A percentile compares a stretch with the other conserved stretches of the same genome.
Conservation (phyloP, 495 filamentous ascomycete genomes). For the Tuber calosporum region DNA sequence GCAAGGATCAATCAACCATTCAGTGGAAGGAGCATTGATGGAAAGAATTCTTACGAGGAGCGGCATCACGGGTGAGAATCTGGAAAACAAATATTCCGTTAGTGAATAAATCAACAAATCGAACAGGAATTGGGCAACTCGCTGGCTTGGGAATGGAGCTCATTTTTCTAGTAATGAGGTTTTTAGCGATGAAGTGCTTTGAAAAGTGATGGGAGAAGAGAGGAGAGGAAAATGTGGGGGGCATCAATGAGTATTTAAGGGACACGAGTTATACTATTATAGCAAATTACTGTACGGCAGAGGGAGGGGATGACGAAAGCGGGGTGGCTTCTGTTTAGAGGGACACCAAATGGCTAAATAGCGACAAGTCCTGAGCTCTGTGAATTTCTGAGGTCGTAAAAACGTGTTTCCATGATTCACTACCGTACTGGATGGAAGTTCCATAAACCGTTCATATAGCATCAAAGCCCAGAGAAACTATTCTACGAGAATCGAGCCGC, state of each 20-base stretch:
- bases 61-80: slow-evolving; percentile 35
- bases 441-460: background rate
- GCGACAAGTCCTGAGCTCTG: background rate
- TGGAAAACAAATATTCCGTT: slow-evolving; percentile 13
- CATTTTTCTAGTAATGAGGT: slow-evolving; percentile 26
- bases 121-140: slow-evolving; percentile 8
- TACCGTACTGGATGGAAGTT: background rate
- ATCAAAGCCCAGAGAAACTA: background rate
- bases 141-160: slow-evolving; percentile 31
- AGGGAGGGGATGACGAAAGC: background rate
- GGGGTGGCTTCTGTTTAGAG: background rate
- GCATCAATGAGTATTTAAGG: slow-evolving; percentile 11
- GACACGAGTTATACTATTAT: background rate
- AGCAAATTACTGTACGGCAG: background rate
- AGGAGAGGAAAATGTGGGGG: slow-evolving; percentile 14
- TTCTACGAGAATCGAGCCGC: background rate
- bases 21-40: slow-evolving; percentile 4
- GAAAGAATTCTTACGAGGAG: slow-evolving; percentile 33
- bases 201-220: slow-evolving; percentile 8
- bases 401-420: background rate
- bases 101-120: background rate
- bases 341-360: background rate
- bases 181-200: background rate
- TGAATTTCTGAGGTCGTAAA: background rate
- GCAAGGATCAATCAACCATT: slow-evolving; percentile 3